phyloP scores from a whole-genome alignment of 225 moss, liverwort and hornwort genomes.

The Neckera pumila region DNA sequence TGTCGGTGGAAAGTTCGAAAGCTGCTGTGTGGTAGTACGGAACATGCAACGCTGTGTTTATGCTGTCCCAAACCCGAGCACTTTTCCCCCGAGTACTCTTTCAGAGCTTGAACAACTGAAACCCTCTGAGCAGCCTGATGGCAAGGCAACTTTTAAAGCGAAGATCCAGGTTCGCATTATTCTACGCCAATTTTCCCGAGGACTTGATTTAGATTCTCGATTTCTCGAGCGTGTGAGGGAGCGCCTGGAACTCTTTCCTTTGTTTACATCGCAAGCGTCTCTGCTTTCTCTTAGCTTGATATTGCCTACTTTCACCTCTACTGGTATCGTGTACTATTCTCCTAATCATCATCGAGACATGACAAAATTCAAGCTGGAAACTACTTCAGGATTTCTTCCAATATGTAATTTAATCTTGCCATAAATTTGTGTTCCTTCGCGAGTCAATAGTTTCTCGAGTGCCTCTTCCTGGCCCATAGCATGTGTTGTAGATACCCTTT shows the following conservation, averaged over 20 bases:
- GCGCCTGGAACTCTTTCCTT: background rate
- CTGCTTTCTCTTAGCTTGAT: background rate
- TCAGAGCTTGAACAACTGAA: constrained; percentile 61
- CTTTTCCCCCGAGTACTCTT: constrained; percentile 42
- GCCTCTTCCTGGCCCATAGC: background rate
- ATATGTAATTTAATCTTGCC: background rate
- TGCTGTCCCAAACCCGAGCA: constrained; percentile 63
- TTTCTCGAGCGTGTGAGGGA: background rate
- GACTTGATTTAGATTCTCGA: background rate
- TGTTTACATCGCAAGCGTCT: background rate
- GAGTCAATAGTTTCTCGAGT: background rate
- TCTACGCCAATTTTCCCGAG: background rate
- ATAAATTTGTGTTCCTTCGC: background rate
- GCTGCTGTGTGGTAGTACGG: constrained; percentile 78
- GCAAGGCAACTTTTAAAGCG: constrained; percentile 19
- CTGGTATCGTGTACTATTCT: background rate
- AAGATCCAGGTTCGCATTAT: constrained; percentile 63
- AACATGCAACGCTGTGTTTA: constrained; percentile 85
- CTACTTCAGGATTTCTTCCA: background rate
- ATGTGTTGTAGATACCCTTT: background rate
- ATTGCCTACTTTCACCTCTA: background rate
- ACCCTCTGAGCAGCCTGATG: constrained; percentile 31
- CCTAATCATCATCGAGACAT: background rate
- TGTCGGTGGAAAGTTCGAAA: constrained; percentile 48
- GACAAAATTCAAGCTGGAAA: background rate